phyloP scores from a whole-genome alignment of 106 monocot species.

The Acanthochlamys bracteata region DNA sequence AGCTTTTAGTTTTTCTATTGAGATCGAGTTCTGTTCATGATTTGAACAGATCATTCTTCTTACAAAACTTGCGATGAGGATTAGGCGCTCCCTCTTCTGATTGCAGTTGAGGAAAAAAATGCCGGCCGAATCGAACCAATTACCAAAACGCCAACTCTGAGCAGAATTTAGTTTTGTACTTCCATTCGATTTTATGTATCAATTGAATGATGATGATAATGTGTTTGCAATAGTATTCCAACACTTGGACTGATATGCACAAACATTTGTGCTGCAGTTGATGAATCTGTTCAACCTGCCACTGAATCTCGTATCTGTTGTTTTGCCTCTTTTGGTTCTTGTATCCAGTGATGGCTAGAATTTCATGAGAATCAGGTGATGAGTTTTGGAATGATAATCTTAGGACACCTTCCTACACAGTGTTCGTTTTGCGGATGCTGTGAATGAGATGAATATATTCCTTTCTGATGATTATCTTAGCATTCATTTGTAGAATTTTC shows the following conservation, averaged over 20 bases:
- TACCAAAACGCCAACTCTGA: background rate
- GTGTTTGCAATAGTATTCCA: background rate
- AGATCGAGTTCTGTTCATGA: too few species aligned
- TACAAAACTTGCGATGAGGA: background rate
- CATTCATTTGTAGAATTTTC: too few species aligned
- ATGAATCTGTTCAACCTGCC: background rate
- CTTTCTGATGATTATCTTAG: too few species aligned
- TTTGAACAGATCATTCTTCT: background rate
- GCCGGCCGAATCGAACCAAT: conserved; percentile 1
- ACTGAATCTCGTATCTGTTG: background rate
- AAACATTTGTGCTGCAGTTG: background rate
- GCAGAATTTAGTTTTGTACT: background rate
- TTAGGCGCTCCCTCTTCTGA: background rate
- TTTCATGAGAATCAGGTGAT: background rate
- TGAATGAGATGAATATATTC: too few species aligned
- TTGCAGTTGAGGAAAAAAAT: background rate
- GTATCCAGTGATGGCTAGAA: background rate
- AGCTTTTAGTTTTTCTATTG: too few species aligned
- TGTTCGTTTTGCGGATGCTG: too few species aligned
- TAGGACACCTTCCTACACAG: too few species aligned
- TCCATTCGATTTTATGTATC: background rate
- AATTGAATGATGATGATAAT: background rate
- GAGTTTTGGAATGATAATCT: too few species aligned
- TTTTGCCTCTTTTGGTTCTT: background rate
- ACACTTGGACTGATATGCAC: background rate